Evolutionary conservation across 2,329 filamentous ascomycete species (phyloP).

Genomic region (Aspergillus pseudoviridinutans): DNA sequence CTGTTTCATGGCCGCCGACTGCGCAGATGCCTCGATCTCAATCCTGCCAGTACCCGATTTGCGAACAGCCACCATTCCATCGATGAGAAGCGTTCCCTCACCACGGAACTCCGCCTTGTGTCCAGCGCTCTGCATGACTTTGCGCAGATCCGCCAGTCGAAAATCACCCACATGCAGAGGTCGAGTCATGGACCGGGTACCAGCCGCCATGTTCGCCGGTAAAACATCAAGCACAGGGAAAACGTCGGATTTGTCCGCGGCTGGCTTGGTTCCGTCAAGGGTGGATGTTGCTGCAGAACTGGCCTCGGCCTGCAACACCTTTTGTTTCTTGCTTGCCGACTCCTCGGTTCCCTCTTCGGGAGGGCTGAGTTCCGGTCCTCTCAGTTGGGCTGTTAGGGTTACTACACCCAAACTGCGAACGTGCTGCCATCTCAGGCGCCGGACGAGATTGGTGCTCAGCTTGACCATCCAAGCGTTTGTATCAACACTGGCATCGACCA

Average conservation of each 20-base stretch:
- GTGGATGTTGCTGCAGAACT: constrained; percentile 25
- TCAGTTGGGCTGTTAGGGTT: constrained; percentile 75
- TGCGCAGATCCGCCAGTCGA: constrained; percentile 79
- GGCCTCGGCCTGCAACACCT: constrained; percentile 46
- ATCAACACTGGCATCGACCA: constrained; percentile 88
- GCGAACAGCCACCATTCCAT: constrained; percentile 79
- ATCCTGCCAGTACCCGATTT: constrained; percentile 85
- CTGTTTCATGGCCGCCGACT: constrained; percentile 43
- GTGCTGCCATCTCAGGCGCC: constrained; percentile 89
- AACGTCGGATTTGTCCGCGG: constrained; percentile 28
- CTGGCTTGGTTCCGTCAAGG: constrained; percentile 17
- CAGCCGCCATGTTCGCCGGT: constrained; percentile 61
- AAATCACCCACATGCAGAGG: constrained; percentile 94
- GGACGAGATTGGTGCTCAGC: constrained; percentile 77
- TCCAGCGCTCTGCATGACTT: constrained; percentile 74
- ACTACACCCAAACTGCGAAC: constrained; percentile 87
- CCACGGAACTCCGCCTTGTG: constrained; percentile 90
- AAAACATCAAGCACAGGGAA: constrained; percentile 57
- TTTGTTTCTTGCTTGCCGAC: constrained; percentile 50
- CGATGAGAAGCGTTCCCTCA: constrained; percentile 85
- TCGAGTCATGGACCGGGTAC: constrained; percentile 71
- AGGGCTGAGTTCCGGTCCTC: constrained; percentile 42
- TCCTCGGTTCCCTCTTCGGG: constrained; percentile 37
- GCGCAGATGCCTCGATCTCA: constrained; percentile 75
- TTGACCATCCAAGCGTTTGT: constrained; percentile 97